Conservation (phyloP, 495 filamentous ascomycete genomes). For the Aspergillus sclerotiicarbonarius region DNA sequence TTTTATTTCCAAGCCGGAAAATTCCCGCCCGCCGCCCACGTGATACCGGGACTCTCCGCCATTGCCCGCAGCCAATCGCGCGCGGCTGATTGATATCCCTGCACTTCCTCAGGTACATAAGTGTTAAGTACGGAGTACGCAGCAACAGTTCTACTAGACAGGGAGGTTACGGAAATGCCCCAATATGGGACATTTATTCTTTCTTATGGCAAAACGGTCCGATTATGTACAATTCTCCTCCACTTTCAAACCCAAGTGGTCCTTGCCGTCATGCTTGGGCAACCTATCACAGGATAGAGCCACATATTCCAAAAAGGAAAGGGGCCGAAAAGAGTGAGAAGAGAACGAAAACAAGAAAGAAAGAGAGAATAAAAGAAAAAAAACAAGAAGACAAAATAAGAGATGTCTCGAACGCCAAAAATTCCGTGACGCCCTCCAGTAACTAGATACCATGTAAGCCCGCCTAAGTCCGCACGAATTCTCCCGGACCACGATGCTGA, state of each 20-base stretch:
- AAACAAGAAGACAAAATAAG: conserved; percentile 17
- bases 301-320: conserved; percentile 11
- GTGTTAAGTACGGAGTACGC: background rate
- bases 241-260: no score
- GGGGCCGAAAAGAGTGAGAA: background rate
- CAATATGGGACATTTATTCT: no score
- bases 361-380: conserved; percentile 8
- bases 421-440: background rate
- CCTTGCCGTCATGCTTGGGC: no score
- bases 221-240: no score
- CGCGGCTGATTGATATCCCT: conserved; percentile 3
- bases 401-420: background rate
- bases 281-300: conserved; percentile 2
- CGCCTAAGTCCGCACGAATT: background rate
- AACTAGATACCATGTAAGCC: background rate
- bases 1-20: conserved; percentile 4
- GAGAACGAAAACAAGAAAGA: conserved; percentile 3
- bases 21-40: conserved; percentile 5
- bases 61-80: background rate
- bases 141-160: no score
- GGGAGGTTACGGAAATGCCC: no score
- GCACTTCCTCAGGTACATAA: background rate
- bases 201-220: no score
- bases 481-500: background rate
- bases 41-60: background rate